phyloP scores from a whole-genome alignment of 768 basidiomycete species.

The Myochromella boudieri region DNA sequence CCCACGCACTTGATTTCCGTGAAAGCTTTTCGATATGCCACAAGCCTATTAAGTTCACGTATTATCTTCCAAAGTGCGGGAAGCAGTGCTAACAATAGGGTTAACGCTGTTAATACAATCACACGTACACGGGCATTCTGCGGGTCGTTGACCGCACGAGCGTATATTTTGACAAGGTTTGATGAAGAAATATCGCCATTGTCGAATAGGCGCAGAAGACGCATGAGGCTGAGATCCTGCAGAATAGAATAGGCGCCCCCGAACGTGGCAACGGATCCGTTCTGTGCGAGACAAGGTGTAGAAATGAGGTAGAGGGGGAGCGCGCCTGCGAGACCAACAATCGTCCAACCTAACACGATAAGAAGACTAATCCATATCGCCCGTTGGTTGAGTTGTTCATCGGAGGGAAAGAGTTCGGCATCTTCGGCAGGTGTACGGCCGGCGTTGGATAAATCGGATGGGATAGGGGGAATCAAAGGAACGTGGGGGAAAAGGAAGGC shows the following conservation, averaged over 20 bases:
- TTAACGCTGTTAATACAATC: conserved; percentile 65
- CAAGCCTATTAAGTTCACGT: conserved; percentile 58
- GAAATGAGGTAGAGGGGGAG: conserved; percentile 72
- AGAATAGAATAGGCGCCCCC: conserved; percentile 66
- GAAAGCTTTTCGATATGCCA: conserved; percentile 60
- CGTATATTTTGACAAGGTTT: conserved; percentile 25
- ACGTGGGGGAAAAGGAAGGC: conserved; percentile 73
- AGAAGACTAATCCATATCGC: conserved; percentile 65
- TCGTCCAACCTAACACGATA: conserved; percentile 63
- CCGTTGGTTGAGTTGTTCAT: conserved; percentile 74
- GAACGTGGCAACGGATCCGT: conserved; percentile 40
- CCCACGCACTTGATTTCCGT: conserved; percentile 61
- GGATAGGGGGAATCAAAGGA: conserved; percentile 60
- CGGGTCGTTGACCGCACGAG: conserved; percentile 37
- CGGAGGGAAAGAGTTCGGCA: conserved; percentile 65
- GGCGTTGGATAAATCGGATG: conserved; percentile 54
- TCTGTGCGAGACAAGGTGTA: conserved; percentile 65
- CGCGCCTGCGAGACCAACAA: conserved; percentile 68
- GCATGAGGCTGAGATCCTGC: conserved; percentile 74
- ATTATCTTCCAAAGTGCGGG: conserved; percentile 68
- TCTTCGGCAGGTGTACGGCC: conserved; percentile 50
- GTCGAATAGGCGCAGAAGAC: conserved; percentile 66
- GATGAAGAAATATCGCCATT: conserved; percentile 32
- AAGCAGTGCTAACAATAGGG: conserved; percentile 58
- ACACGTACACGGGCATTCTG: conserved; percentile 57